Base-by-base conservation (phyloP, 345 rosid species). In the Psidium friedrichsthalianum region DNA sequence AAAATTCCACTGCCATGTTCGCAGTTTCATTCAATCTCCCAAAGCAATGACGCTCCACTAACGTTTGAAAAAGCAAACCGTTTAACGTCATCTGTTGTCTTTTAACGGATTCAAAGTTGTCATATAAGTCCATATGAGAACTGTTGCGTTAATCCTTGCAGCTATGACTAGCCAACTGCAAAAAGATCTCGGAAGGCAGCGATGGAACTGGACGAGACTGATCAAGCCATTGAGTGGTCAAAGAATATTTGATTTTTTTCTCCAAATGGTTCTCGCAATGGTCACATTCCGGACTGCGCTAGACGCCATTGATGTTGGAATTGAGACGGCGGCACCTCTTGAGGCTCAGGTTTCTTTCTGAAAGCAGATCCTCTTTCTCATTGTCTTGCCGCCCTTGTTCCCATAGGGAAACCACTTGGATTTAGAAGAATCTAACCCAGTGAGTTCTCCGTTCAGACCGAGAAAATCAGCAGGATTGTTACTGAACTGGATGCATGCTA, bases 191-290 rank as follows among this genome's bases (percentile, higher is more conserved):
- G 99, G 98, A 84, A 91, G 95, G 82, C 87, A 84, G 27, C 94
- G 97, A 92, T 95, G 98, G 97, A 64, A 18, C 16, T 3, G 44
- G 78, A 95, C 88, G 98, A 95, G 90, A 97, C 98, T 82, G 99
- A 97, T 92, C 94, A 96, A 89, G 97, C 96, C 86, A 94, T 96
- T 94, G 95, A 97, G 86, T 94, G 99, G 84, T 95, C 94, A 9
- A 92, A 94, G 87, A 93, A 94, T 95, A 95, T 93, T 84, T 14
- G 4, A 11, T 51, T 51, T 51, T 10, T 51, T 51, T 10, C 11
- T 49, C 52, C 52, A 51, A 51, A 11, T 11, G 52, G 14, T 51
- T 51, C 52, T 51, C 52, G 12, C 51, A 10, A 49, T 49, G 51
- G 12, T 49, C 51, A 80, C 74, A 40, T 88, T 27, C 84, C 83